phyloP scores from a whole-genome alignment of 2,329 filamentous ascomycete species.

The Podosphaera aphanis region DNA sequence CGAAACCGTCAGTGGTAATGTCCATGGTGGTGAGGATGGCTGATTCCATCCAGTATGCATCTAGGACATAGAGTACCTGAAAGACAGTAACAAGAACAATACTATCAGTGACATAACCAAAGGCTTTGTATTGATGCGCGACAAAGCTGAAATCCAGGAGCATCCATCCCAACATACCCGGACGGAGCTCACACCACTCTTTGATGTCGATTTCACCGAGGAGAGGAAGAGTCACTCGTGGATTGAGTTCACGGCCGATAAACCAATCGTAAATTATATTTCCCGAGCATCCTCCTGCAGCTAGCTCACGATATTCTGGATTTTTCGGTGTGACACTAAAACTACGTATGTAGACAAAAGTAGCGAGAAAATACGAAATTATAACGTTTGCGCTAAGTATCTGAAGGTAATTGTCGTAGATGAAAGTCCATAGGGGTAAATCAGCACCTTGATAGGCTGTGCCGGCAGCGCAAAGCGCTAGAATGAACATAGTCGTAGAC shows the following conservation, averaged over 20 bases:
- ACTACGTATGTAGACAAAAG: slow-evolving; percentile 59
- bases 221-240: slow-evolving; percentile 53
- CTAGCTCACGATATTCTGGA: slow-evolving; percentile 49
- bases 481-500: slow-evolving; percentile 47
- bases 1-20: slow-evolving; percentile 78
- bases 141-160: slow-evolving; percentile 66
- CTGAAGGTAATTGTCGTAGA: slow-evolving; percentile 74
- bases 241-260: slow-evolving; percentile 88
- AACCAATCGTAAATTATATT: slow-evolving; percentile 91
- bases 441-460: slow-evolving; percentile 56
- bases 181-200: slow-evolving; percentile 71
- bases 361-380: slow-evolving; percentile 48
- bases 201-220: slow-evolving; percentile 81
- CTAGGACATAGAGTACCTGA: slow-evolving; percentile 64
- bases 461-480: slow-evolving; percentile 48
- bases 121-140: slow-evolving; percentile 68
- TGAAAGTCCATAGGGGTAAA: slow-evolving; percentile 77
- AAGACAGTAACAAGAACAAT: slow-evolving; percentile 58
- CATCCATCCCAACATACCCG: slow-evolving; percentile 74
- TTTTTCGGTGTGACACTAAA: slow-evolving; percentile 64
- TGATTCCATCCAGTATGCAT: slow-evolving; percentile 68
- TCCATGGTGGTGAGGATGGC: slow-evolving; percentile 87
- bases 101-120: slow-evolving; percentile 64
- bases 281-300: slow-evolving; percentile 57
- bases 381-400: slow-evolving; percentile 64